A percentile compares a stretch with the other conserved stretches of the same genome.
Conservation (phyloP, 352 stramenopile species). For the Pythium utonaiense region DNA sequence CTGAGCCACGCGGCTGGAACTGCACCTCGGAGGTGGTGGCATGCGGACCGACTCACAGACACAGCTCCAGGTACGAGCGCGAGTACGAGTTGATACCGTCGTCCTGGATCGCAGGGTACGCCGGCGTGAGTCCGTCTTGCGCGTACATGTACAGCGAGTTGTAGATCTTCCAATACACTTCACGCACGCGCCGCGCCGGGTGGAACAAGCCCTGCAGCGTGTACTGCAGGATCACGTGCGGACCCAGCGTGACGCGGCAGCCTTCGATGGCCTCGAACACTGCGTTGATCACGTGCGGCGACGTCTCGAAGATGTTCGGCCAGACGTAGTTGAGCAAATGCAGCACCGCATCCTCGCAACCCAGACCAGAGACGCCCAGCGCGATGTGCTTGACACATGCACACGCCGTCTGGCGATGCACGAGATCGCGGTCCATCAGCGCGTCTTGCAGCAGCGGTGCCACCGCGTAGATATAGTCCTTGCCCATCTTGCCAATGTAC, state of each 20-base stretch:
- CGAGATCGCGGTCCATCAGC: slow-evolving; percentile 98
- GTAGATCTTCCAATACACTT: slow-evolving; percentile 99
- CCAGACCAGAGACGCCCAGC: slow-evolving; percentile 94
- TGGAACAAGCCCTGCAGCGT: slow-evolving; percentile 98
- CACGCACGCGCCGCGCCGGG: slow-evolving; percentile 95
- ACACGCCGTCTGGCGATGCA: slow-evolving; percentile 98
- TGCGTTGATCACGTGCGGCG: slow-evolving; percentile 98
- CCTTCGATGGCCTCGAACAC: slow-evolving; percentile 98
- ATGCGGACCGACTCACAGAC: slow-evolving; percentile 36
- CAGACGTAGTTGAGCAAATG: slow-evolving; percentile 99
- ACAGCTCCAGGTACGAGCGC: slow-evolving; percentile 92
- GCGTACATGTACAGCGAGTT: slow-evolving; percentile 99
- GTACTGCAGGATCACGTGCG: slow-evolving; percentile 97
- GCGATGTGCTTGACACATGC: slow-evolving; percentile 98
- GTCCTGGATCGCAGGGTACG: slow-evolving; percentile 95
- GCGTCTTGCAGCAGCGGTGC: slow-evolving; percentile 97
- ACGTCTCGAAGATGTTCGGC: slow-evolving; percentile 99
- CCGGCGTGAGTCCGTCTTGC: slow-evolving; percentile 95
- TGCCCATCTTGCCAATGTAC: slow-evolving; percentile 99
- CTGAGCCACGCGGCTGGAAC: too few relatives aligned
- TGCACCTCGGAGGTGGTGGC: not conserved
- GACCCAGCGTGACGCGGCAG: slow-evolving; percentile 94
- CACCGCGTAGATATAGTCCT: slow-evolving; percentile 99
- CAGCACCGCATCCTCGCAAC: slow-evolving; percentile 97
- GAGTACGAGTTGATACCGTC: slow-evolving; percentile 95